phyloP scores from a whole-genome alignment of 2,329 filamentous ascomycete species.

The Colletotrichum musicola region DNA sequence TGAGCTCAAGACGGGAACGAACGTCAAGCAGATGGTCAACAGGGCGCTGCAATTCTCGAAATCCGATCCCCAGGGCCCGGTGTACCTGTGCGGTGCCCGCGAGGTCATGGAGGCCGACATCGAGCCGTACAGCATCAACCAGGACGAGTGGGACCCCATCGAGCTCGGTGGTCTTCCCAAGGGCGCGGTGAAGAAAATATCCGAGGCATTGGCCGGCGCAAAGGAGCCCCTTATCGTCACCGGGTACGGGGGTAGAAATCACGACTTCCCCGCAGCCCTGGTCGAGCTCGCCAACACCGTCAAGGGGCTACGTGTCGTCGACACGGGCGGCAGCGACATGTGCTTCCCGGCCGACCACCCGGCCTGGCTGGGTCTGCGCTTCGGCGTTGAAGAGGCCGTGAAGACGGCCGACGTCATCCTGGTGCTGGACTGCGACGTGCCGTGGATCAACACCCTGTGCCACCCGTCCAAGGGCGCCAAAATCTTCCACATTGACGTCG shows the following conservation, averaged over 20 bases:
- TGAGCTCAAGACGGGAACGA: slow-evolving; percentile 82
- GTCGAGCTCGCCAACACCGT: slow-evolving; percentile 77
- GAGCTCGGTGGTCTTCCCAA: slow-evolving; percentile 71
- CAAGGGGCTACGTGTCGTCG: slow-evolving; percentile 77
- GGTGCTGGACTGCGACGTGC: slow-evolving; percentile 90
- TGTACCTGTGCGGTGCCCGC: slow-evolving; percentile 79
- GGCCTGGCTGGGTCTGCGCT: slow-evolving; percentile 77
- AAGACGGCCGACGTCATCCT: slow-evolving; percentile 85
- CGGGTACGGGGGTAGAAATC: slow-evolving; percentile 79
- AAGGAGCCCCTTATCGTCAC: slow-evolving; percentile 77
- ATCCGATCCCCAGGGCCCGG: slow-evolving; percentile 79
- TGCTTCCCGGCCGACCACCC: slow-evolving; percentile 81
- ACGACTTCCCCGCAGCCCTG: slow-evolving; percentile 69
- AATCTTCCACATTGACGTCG: slow-evolving; percentile 75
- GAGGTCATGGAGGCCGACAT: slow-evolving; percentile 89
- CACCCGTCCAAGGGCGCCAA: slow-evolving; percentile 64
- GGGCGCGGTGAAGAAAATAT: slow-evolving; percentile 68
- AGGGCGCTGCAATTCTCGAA: slow-evolving; percentile 81
- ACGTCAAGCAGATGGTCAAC: slow-evolving; percentile 87
- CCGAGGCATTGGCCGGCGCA: slow-evolving; percentile 72
- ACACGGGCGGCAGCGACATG: slow-evolving; percentile 85
- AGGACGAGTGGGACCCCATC: slow-evolving; percentile 78
- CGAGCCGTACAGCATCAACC: slow-evolving; percentile 76
- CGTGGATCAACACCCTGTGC: slow-evolving; percentile 88
- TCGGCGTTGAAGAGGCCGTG: slow-evolving; percentile 80